phyloP scores from a whole-genome alignment of 176 grass and related monocot species.

The Triticum timopheevii region DNA sequence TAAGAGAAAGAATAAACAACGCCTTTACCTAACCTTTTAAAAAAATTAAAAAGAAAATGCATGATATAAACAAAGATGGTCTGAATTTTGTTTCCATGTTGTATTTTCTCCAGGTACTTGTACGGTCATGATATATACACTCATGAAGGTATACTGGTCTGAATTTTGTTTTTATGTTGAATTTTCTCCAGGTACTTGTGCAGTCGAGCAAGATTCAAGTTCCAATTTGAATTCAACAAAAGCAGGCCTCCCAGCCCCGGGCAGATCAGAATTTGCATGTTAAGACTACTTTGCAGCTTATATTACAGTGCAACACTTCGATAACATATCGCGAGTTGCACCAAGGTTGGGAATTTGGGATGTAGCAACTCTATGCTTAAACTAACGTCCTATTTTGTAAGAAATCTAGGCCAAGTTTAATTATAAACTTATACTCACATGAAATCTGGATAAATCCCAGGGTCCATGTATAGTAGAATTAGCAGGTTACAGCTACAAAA shows the following conservation, averaged over 20 bases:
- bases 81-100: too few species aligned
- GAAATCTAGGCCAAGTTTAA: slow-evolving; percentile 24
- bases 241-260: background rate
- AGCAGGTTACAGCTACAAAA: slow-evolving; percentile 20
- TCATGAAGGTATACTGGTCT: background rate
- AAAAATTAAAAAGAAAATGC: background rate
- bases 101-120: too few species aligned
- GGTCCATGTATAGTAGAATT: slow-evolving; percentile 20
- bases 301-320: background rate
- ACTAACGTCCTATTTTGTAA: background rate
- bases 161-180: slow-evolving; percentile 11
- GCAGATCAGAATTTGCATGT: slow-evolving; percentile 4
- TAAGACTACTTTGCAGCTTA: slow-evolving; percentile 6
- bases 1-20: background rate
- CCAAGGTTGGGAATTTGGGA: background rate
- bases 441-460: slow-evolving; percentile 33
- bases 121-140: background rate
- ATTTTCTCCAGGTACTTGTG: slow-evolving; percentile 18
- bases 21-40: background rate
- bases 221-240: background rate
- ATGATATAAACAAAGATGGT: background rate
- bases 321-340: background rate
- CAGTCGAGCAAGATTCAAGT: background rate
- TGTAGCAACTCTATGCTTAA: slow-evolving; percentile 1
- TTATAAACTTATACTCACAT: slow-evolving; percentile 19